Evolutionary conservation across 768 basidiomycete genomes (phyloP).

Genomic region (Cystofilobasidium macerans): DNA sequence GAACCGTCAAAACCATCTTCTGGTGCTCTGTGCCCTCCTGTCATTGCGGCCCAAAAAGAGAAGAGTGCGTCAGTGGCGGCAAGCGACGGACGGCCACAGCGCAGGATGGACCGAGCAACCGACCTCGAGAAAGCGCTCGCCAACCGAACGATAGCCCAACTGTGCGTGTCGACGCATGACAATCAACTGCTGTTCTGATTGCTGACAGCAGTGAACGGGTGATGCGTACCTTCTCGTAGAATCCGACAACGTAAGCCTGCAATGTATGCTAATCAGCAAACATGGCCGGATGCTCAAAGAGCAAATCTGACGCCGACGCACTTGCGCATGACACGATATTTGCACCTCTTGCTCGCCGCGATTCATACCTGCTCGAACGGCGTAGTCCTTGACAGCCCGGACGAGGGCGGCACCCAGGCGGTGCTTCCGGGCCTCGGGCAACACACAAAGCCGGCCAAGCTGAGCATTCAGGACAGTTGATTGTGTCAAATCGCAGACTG

Average conservation of each 20-base stretch:
- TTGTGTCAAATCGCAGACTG: not conserved
- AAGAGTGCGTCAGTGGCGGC: not conserved
- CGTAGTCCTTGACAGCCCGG: slow-evolving; percentile 52
- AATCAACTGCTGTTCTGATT: too few relatives aligned
- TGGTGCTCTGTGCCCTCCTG: slow-evolving; percentile 26
- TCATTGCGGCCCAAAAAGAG: not conserved
- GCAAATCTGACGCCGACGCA: slow-evolving; percentile 1
- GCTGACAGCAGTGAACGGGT: not conserved
- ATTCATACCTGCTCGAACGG: slow-evolving; percentile 41
- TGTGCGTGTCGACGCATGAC: too few relatives aligned
- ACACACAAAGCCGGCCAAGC: slow-evolving; percentile 46
- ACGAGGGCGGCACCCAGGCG: slow-evolving; percentile 60
- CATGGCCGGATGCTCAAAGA: too few relatives aligned
- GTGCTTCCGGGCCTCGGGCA: slow-evolving; percentile 53
- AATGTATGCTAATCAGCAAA: not conserved
- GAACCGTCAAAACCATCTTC: slow-evolving; percentile 20
- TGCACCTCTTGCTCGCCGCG: slow-evolving; percentile 11
- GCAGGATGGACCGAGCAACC: not conserved
- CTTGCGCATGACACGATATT: slow-evolving; percentile 21
- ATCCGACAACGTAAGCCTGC: slow-evolving; percentile 19
- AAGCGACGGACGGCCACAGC: too few relatives aligned
- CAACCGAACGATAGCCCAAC: slow-evolving; percentile 15
- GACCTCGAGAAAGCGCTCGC: slow-evolving; percentile 19
- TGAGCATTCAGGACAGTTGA: slow-evolving; percentile 44
- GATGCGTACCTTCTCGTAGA: slow-evolving; percentile 18